These are phyloP conservation scores for Melampsora americana DNA, from an alignment of 1,284 basidiomycete genomes.

Conservation along the genomic window DNA sequence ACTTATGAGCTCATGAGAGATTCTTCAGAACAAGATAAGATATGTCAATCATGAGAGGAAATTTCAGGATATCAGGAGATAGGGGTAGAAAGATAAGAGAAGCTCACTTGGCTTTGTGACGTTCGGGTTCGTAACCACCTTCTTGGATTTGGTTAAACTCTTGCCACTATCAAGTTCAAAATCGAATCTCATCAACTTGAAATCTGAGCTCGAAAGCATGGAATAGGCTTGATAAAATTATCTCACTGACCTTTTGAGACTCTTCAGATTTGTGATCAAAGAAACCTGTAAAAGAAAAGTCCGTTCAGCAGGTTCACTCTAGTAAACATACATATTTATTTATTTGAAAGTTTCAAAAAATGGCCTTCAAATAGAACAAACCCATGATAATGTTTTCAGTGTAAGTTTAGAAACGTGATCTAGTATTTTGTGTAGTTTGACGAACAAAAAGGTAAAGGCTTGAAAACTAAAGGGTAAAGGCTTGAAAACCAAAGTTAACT, in stretches of 20 bases:
- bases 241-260: neutral
- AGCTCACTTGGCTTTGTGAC: neutral
- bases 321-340: no score
- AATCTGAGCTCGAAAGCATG: neutral
- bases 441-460: no score
- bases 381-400: no score
- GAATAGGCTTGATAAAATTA: neutral
- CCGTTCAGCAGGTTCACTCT: no score
- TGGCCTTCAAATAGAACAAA: no score
- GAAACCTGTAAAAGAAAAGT: neutral
- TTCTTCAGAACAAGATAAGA: neutral
- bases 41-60: neutral
- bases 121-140: neutral
- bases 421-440: no score
- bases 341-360: no score
- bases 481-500: no score
- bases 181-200: neutral
- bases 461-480: no score
- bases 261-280: neutral
- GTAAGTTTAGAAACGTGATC: no score
- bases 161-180: neutral
- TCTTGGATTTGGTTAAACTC: neutral
- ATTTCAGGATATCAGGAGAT: neutral
- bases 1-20: conserved; percentile 42
- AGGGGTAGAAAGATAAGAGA: no score